These are phyloP conservation scores for Candida broadrunensis DNA, from an alignment of 805 yeast genomes.

Conservation along the genomic window DNA sequence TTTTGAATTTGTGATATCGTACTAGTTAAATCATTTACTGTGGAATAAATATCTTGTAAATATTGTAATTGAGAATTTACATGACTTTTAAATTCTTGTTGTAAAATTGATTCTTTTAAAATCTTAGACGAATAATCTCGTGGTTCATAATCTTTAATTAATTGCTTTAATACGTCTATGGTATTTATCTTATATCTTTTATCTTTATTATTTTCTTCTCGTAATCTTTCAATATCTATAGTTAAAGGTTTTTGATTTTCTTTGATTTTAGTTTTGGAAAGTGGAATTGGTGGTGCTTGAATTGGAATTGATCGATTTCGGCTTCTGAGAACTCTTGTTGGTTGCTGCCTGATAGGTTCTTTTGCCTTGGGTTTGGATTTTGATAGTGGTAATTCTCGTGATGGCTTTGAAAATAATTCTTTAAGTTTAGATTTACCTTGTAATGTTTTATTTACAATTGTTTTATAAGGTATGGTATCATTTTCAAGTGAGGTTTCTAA, in stretches of 20 bases:
- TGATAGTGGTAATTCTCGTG: neutral
- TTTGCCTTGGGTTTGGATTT: neutral
- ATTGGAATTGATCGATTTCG: slow-evolving; percentile 4
- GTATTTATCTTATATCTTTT: slow-evolving; percentile 28
- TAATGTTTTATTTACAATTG: neutral
- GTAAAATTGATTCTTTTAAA: slow-evolving; percentile 20
- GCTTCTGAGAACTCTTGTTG: slow-evolving; percentile 1
- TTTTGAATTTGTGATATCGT: slow-evolving; percentile 28
- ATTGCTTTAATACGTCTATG: slow-evolving; percentile 34
- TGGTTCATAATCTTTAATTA: slow-evolving; percentile 28
- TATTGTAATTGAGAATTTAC: slow-evolving; percentile 24
- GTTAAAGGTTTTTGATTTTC: slow-evolving; percentile 27
- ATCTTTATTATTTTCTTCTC: slow-evolving; percentile 16
- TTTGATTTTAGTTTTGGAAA: slow-evolving; percentile 13
- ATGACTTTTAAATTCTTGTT: slow-evolving; percentile 30
- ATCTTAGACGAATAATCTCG: slow-evolving; percentile 8
- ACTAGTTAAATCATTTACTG: slow-evolving; percentile 26
- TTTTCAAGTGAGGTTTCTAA: slow-evolving; percentile 1
- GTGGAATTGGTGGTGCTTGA: slow-evolving; percentile 9
- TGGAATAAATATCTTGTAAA: slow-evolving; percentile 32
- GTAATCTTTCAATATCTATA: slow-evolving; percentile 27
- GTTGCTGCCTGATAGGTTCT: no score
- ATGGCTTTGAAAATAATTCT: neutral
- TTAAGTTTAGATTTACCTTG: neutral
- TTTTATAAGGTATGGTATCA: neutral